These are phyloP conservation scores for Penicillium flavigenum DNA, from an alignment of 495 filamentous ascomycete genomes.

Conservation along the genomic window DNA sequence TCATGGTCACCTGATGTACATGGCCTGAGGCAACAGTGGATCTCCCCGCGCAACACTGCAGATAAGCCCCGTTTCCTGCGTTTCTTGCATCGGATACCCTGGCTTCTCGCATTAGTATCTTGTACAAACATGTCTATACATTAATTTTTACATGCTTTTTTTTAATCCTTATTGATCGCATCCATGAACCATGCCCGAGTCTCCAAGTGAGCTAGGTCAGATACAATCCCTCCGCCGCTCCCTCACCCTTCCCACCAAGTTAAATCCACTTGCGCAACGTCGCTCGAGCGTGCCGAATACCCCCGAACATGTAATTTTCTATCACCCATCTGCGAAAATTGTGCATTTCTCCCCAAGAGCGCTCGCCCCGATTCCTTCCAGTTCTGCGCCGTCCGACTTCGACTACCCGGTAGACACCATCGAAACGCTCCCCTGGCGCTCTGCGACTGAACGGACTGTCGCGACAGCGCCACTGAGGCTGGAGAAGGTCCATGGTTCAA, in stretches of 20 bases:
- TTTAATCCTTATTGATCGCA: conserved; percentile 15
- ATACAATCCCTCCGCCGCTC: conserved; percentile 51
- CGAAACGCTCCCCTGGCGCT: conserved; percentile 68
- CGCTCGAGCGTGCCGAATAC: conserved; percentile 34
- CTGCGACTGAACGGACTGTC: conserved; percentile 74
- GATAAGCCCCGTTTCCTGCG: conserved; percentile 13
- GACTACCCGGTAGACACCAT: conserved; percentile 47
- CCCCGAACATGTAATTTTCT: conserved; percentile 69
- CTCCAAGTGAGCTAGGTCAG: conserved; percentile 38
- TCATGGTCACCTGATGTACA: conserved; percentile 9
- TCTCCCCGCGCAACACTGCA: conserved; percentile 12
- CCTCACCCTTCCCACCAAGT: conserved; percentile 56
- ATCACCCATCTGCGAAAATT: conserved; percentile 63
- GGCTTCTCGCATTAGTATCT: conserved; percentile 13
- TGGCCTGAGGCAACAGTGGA: conserved; percentile 10
- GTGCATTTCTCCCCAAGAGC: conserved; percentile 57
- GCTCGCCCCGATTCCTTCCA: conserved; percentile 42
- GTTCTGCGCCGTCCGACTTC: conserved; percentile 45
- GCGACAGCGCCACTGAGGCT: conserved; percentile 76
- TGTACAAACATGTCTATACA: conserved; percentile 17
- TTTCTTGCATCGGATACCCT: conserved; percentile 20
- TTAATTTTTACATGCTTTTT: conserved; percentile 17
- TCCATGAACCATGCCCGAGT: conserved; percentile 43
- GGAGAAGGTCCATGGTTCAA: conserved; percentile 75
- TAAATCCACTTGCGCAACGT: conserved; percentile 39